phyloP scores from a whole-genome alignment of 1,139 yeast genomes.

The Suzukiozyma palmioleophila region DNA sequence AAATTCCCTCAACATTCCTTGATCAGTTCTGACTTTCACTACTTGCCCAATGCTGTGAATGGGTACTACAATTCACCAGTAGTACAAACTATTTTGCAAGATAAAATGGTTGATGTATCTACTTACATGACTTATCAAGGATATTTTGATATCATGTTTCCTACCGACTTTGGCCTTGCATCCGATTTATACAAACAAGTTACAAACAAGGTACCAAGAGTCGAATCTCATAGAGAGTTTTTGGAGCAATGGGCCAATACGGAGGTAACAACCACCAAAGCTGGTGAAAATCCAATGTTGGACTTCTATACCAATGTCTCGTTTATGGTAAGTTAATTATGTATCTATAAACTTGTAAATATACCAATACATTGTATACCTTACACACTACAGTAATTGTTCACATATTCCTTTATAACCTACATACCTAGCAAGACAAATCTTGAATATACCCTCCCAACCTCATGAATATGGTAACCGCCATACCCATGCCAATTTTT shows the following conservation, averaged over 20 bases:
- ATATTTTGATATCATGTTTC: constrained; percentile 80
- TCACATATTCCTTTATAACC: constrained; percentile 1
- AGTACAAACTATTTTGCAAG: constrained; percentile 72
- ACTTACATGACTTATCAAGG: constrained; percentile 84
- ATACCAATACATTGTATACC: neutral
- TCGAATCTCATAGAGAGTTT: constrained; percentile 60
- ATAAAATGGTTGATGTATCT: constrained; percentile 62
- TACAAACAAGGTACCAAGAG: constrained; percentile 56
- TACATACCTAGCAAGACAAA: neutral
- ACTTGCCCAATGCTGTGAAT: constrained; percentile 53
- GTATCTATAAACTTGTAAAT: neutral
- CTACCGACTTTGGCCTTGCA: constrained; percentile 69
- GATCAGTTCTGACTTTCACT: constrained; percentile 69
- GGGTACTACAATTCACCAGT: constrained; percentile 75
- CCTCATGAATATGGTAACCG: too few species aligned
- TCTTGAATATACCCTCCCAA: neutral
- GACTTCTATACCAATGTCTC: constrained; percentile 76
- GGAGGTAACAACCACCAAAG: constrained; percentile 62
- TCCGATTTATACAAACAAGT: constrained; percentile 60
- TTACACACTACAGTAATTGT: neutral
- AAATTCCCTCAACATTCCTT: constrained; percentile 75
- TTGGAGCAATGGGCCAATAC: constrained; percentile 69
- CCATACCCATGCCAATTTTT: too few species aligned
- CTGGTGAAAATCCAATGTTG: constrained; percentile 87
- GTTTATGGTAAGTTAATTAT: constrained; percentile 39